A percentile compares a stretch with the other conserved stretches of the same genome.
Conservation (phyloP, 768 basidiomycete species). For the Tulasnella sp. region DNA sequence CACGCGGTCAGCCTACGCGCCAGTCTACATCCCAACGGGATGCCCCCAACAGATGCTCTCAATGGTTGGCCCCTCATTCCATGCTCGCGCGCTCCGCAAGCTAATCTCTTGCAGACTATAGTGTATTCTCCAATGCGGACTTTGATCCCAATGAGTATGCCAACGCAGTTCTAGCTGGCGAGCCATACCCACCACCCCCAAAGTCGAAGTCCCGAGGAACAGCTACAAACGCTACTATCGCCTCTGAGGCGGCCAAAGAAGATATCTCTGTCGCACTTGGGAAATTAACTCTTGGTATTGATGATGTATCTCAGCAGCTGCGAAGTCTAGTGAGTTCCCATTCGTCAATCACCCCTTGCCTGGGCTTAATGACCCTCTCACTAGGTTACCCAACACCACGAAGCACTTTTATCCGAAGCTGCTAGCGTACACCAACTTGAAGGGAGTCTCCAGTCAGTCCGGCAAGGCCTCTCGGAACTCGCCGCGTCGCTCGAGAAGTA, state of each 20-base stretch:
- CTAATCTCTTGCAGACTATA: slow-evolving; percentile 43
- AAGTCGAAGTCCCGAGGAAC: slow-evolving; percentile 26
- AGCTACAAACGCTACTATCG: slow-evolving; percentile 36
- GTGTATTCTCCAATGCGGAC: slow-evolving; percentile 59
- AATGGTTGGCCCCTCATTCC: not conserved
- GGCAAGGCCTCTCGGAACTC: slow-evolving; percentile 62
- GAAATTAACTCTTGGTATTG: slow-evolving; percentile 78
- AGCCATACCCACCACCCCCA: slow-evolving; percentile 53
- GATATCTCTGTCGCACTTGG: slow-evolving; percentile 86
- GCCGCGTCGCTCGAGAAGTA: slow-evolving; percentile 72
- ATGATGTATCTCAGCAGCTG: slow-evolving; percentile 87
- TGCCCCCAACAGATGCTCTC: not conserved
- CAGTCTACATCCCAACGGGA: not conserved
- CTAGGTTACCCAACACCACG: slow-evolving; percentile 80
- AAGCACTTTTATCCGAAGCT: slow-evolving; percentile 74
- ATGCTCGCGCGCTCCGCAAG: not conserved
- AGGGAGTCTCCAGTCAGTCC: slow-evolving; percentile 58
- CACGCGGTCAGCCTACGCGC: not conserved
- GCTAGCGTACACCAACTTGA: slow-evolving; percentile 64
- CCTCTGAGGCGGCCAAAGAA: slow-evolving; percentile 43
- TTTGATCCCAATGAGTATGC: slow-evolving; percentile 91
- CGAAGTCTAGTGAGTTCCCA: slow-evolving; percentile 60
- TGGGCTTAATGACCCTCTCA: not conserved
- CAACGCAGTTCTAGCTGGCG: slow-evolving; percentile 79
- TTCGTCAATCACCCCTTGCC: not conserved